A percentile compares a stretch with the other conserved stretches of the same genome.
Conservation (phyloP, 2,329 filamentous ascomycete genomes). For the Periconia sp. region DNA sequence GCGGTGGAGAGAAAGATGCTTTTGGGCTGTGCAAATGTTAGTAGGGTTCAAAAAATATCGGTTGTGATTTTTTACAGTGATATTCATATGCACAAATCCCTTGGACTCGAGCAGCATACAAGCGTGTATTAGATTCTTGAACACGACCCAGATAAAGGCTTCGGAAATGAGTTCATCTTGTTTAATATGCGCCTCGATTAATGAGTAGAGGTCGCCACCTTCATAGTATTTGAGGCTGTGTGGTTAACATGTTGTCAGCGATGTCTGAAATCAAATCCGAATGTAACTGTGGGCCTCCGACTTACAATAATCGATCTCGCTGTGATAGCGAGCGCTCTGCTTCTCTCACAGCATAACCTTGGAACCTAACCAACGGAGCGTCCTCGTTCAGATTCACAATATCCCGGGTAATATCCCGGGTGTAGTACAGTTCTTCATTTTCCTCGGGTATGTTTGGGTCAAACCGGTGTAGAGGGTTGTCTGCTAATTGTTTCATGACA, state of each 20-base stretch:
- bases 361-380: background rate
- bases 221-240: background rate
- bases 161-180: background rate
- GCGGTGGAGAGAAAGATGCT: background rate
- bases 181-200: background rate
- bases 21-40: background rate
- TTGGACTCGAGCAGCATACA: background rate
- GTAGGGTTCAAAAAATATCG: background rate
- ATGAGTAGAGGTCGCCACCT: background rate
- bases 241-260: background rate
- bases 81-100: background rate
- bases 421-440: background rate
- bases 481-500: background rate
- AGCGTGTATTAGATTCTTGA: background rate
- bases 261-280: background rate
- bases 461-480: background rate
- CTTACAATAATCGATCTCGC: too few species aligned
- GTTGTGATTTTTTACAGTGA: background rate
- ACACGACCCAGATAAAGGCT: background rate
- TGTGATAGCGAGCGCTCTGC: background rate
- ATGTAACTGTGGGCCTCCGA: background rate
- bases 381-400: background rate
- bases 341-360: background rate
- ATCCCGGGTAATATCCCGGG: background rate
- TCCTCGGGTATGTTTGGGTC: background rate